Percentiles rank a stretch among this genome's conserved stretches.
phyloP scores from a whole-genome alignment of 2,329 filamentous ascomycete species.

The Calycina herbarum region DNA sequence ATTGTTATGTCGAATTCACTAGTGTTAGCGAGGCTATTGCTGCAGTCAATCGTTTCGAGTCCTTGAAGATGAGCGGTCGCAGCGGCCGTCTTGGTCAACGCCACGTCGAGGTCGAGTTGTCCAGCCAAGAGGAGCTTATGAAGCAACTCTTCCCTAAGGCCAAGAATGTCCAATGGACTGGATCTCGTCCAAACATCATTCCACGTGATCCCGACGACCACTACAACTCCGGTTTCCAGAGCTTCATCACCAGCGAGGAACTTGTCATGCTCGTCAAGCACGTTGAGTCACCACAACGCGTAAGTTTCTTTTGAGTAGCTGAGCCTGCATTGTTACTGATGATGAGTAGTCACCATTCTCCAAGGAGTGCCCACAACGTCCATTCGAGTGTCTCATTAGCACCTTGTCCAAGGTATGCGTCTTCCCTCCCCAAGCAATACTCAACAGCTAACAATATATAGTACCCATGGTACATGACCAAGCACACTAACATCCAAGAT shows the following conservation, averaged over 20 bases:
- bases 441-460: conserved; percentile 36
- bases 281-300: conserved; percentile 60
- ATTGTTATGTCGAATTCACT: conserved; percentile 60
- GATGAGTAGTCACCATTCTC: conserved; percentile 56
- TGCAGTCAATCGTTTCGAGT: conserved; percentile 51
- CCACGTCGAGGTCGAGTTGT: conserved; percentile 56
- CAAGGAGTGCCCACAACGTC: conserved; percentile 61
- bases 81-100: conserved; percentile 56
- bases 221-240: conserved; percentile 55
- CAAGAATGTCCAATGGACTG: conserved; percentile 56
- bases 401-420: conserved; percentile 43
- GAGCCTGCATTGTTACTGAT: conserved; percentile 13
- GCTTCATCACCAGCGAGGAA: conserved; percentile 63
- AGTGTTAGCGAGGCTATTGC: conserved; percentile 53
- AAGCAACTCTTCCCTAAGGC: conserved; percentile 61
- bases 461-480: conserved; percentile 61
- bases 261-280: conserved; percentile 64
- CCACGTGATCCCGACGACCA: conserved; percentile 39
- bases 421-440: not conserved
- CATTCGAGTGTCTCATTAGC: conserved; percentile 65
- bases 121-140: conserved; percentile 59
- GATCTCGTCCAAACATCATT: conserved; percentile 44
- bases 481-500: conserved; percentile 58
- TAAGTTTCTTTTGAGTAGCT: conserved; percentile 42
- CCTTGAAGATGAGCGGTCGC: conserved; percentile 41